Evolutionary conservation across 306 rosid genomes (phyloP).

Genomic region (Cicer yamashitae): DNA sequence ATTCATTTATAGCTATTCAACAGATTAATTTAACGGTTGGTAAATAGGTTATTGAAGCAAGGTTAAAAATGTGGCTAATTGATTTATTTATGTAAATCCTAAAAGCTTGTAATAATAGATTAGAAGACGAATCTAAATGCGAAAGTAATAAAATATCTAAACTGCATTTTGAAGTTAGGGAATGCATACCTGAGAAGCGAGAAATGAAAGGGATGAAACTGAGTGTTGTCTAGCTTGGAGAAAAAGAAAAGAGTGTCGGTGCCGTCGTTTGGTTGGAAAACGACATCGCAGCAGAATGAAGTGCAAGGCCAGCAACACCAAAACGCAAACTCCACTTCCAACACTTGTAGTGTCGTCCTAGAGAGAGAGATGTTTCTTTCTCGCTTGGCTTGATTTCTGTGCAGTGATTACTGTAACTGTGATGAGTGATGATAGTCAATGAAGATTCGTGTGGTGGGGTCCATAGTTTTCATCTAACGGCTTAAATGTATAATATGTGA

Average conservation of each 20-base stretch:
- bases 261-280: conserved; percentile 32
- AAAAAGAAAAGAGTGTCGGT: conserved; percentile 74
- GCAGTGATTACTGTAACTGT: conserved; percentile 13
- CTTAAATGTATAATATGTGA: not conserved
- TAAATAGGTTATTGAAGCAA: no score
- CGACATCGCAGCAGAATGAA: conserved; percentile 34
- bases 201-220: conserved; percentile 37
- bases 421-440: conserved; percentile 36
- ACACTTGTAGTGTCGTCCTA: conserved; percentile 19
- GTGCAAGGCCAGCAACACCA: conserved; percentile 14
- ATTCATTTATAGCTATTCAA: no score
- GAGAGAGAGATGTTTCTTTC: conserved; percentile 2
- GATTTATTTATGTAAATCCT: conserved; percentile 3
- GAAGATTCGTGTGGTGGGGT: conserved; percentile 13
- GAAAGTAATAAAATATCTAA: not conserved
- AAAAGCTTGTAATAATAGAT: conserved; percentile 1
- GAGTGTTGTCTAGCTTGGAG: conserved; percentile 37
- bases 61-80: not conserved
- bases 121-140: conserved; percentile 4
- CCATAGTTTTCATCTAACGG: conserved; percentile 52
- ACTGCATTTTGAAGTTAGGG: not conserved
- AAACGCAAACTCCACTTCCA: conserved; percentile 11
- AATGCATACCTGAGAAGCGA: conserved; percentile 48
- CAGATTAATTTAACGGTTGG: no score
- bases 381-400: conserved; percentile 25